Percentiles rank a stretch among this genome's conserved stretches.
These are phyloP conservation scores for Mycosarcoma maydis DNA, from an alignment of 1,284 basidiomycete species.

Conservation along the genomic window DNA sequence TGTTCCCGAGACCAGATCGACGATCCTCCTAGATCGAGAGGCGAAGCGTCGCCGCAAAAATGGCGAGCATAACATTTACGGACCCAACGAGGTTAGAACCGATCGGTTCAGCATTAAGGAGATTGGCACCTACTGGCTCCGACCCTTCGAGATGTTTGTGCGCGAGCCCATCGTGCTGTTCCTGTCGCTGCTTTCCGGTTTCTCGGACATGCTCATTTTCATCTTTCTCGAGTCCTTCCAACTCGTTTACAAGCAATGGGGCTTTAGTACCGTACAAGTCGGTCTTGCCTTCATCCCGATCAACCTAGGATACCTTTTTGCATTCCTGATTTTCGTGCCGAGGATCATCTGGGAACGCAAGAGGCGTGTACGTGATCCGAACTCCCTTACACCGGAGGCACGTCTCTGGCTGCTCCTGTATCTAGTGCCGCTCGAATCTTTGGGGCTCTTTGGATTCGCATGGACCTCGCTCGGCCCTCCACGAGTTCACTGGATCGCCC, in stretches of 20 bases:
- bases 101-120: slow-evolving; percentile 67
- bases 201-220: slow-evolving; percentile 68
- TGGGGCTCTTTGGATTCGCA: slow-evolving; percentile 69
- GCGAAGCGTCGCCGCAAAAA: slow-evolving; percentile 67
- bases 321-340: slow-evolving; percentile 67
- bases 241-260: slow-evolving; percentile 68
- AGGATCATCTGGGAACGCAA: slow-evolving; percentile 62
- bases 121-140: slow-evolving; percentile 65
- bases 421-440: slow-evolving; percentile 66
- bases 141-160: slow-evolving; percentile 67
- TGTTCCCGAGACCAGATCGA: slow-evolving; percentile 68
- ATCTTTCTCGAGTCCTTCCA: slow-evolving; percentile 68
- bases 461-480: slow-evolving; percentile 68
- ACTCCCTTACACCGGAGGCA: slow-evolving; percentile 64
- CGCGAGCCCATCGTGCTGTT: slow-evolving; percentile 69
- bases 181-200: slow-evolving; percentile 68
- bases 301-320: slow-evolving; percentile 68
- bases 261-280: slow-evolving; percentile 64
- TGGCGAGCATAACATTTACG: slow-evolving; percentile 67
- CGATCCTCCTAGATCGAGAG: slow-evolving; percentile 67
- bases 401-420: slow-evolving; percentile 68
- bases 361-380: slow-evolving; percentile 54
- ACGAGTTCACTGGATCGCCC: slow-evolving; percentile 68
- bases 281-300: slow-evolving; percentile 68
- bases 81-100: slow-evolving; percentile 67